Evolutionary conservation across 2,329 filamentous ascomycete genomes (phyloP).

Genomic region (Talaromyces atroroseus): DNA sequence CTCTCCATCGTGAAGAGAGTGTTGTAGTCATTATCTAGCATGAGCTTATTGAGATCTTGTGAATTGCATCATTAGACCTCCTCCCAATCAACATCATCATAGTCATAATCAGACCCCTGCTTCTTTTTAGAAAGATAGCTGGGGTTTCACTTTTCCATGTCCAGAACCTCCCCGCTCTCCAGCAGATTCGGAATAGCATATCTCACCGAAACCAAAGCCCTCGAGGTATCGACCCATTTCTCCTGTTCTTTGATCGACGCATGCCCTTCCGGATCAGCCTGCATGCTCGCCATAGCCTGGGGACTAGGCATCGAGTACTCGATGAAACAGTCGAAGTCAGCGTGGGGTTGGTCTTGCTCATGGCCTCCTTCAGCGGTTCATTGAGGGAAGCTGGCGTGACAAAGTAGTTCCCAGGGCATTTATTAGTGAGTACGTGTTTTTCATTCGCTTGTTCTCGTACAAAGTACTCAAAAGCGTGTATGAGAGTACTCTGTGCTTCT

Average conservation of each 20-base stretch:
- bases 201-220: constrained; percentile 22
- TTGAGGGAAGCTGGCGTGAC: constrained; percentile 2
- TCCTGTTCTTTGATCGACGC: constrained; percentile 22
- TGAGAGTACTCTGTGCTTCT: constrained; percentile 20
- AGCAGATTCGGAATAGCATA: constrained; percentile 22
- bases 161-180: constrained; percentile 21
- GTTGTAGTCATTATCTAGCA: background rate
- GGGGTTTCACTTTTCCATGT: constrained; percentile 12
- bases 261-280: constrained; percentile 24
- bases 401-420: background rate
- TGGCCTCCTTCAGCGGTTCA: constrained; percentile 5
- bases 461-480: constrained; percentile 24
- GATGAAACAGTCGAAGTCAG: constrained; percentile 26
- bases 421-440: no score
- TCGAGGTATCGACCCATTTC: constrained; percentile 25
- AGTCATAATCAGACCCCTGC: background rate
- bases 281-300: constrained; percentile 18
- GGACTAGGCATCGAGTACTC: constrained; percentile 23
- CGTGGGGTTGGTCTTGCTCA: constrained; percentile 15
- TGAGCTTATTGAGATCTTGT: background rate
- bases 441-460: no score
- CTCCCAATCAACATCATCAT: background rate
- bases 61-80: background rate
- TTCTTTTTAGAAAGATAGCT: background rate
- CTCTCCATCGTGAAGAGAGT: background rate